phyloP scores from a whole-genome alignment of 805 yeast genomes.

The Candida vartiovaarae region DNA sequence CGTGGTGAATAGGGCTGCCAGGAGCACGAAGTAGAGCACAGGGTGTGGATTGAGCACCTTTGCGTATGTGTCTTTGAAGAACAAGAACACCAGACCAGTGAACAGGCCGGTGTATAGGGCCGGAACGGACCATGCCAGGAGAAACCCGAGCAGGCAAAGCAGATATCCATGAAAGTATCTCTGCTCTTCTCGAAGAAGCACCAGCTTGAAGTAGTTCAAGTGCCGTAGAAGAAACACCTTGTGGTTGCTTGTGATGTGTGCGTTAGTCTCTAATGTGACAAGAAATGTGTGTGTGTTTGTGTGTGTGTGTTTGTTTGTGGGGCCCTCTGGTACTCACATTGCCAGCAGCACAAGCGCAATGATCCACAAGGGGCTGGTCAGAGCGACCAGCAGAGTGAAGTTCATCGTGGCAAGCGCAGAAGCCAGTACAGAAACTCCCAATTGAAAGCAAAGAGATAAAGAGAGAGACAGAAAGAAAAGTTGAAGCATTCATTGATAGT shows the following conservation, averaged over 20 bases:
- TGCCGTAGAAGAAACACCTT: neutral
- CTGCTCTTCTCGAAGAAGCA: conserved; percentile 2
- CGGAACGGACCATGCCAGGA: conserved; percentile 17
- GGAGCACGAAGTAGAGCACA: conserved; percentile 8
- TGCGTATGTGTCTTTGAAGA: conserved; percentile 9
- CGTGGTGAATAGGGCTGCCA: conserved; percentile 2
- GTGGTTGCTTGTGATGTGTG: neutral
- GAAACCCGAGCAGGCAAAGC: neutral
- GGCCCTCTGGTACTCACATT: no score
- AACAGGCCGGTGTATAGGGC: conserved; percentile 11
- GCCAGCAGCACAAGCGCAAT: no score
- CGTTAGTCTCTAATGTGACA: neutral
- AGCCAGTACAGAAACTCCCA: no score
- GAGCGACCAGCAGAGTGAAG: no score
- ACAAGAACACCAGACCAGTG: conserved; percentile 7
- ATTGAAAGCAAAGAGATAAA: no score
- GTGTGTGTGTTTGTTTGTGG: no score
- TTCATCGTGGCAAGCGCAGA: no score
- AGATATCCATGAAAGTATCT: conserved; percentile 13
- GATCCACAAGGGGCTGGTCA: no score
- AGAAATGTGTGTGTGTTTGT: neutral
- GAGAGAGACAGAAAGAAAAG: no score
- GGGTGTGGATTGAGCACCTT: conserved; percentile 15
- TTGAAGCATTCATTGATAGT: no score
- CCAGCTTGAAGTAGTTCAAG: neutral